Evolutionary conservation across 1,284 basidiomycete genomes (phyloP).

Genomic region (Leccinum holopus): DNA sequence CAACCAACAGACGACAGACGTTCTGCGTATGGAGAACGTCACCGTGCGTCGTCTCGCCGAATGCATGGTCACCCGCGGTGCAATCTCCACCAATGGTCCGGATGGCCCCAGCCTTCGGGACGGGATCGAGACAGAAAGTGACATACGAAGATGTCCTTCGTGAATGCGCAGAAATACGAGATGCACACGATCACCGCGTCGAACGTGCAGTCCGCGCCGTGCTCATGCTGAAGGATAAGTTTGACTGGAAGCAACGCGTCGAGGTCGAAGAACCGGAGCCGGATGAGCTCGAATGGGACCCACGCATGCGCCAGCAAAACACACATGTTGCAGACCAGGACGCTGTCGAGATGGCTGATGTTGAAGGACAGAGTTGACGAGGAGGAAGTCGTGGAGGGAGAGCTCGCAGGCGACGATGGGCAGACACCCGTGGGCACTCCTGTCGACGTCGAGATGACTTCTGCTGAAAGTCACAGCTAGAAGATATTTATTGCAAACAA

Average conservation of each 20-base stretch:
- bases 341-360: constrained; percentile 41
- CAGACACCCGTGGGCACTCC: constrained; percentile 27
- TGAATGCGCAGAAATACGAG: constrained; percentile 64
- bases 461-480: constrained; percentile 4
- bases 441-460: constrained; percentile 28
- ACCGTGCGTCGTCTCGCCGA: constrained; percentile 66
- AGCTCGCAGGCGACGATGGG: constrained; percentile 33
- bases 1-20: constrained; percentile 73
- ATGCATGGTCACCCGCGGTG: constrained; percentile 61
- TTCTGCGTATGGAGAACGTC: constrained; percentile 64
- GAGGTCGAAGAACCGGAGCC: constrained; percentile 72
- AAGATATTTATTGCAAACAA: not conserved
- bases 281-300: constrained; percentile 70
- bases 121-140: constrained; percentile 20
- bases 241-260: constrained; percentile 74
- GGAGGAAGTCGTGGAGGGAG: constrained; percentile 36
- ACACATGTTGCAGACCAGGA: constrained; percentile 25
- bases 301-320: constrained; percentile 37
- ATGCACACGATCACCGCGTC: constrained; percentile 67
- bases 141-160: constrained; percentile 50
- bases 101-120: constrained; percentile 15
- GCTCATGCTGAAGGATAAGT: constrained; percentile 68
- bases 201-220: constrained; percentile 73
- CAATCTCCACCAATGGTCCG: constrained; percentile 49
- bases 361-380: constrained; percentile 37